Conservation (phyloP, 2,329 filamentous ascomycete species). For the Colletotrichum cordylinicola region DNA sequence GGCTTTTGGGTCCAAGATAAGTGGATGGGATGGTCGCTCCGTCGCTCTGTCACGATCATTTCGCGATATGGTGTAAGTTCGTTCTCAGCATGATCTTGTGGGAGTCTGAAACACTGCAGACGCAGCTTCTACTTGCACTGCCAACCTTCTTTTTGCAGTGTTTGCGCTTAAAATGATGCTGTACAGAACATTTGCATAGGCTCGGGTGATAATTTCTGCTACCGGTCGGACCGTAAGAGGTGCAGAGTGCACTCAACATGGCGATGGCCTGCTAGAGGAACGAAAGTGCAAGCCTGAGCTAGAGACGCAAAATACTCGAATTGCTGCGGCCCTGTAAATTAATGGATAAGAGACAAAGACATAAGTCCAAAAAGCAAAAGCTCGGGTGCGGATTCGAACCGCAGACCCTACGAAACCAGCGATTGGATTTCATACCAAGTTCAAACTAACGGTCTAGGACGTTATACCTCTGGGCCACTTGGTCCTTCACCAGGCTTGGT, state of each 20-base stretch:
- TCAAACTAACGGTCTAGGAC: not conserved
- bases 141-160: too few relatives aligned
- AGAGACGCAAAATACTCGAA: not conserved
- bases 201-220: not conserved
- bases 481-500: not conserved
- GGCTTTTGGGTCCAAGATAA: not conserved
- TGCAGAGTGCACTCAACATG: not conserved
- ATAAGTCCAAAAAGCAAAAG: not conserved
- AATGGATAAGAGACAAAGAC: not conserved
- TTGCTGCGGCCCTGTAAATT: not conserved
- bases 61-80: not conserved
- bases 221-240: not conserved
- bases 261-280: not conserved
- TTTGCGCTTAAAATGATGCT: not conserved
- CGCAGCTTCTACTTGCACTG: too few relatives aligned
- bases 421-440: not conserved
- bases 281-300: not conserved
- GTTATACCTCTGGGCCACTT: not conserved
- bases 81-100: too few relatives aligned
- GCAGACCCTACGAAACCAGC: not conserved
- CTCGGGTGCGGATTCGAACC: not conserved
- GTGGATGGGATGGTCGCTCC: not conserved
- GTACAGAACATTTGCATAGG: not conserved
- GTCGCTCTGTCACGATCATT: not conserved
- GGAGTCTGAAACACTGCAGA: too few relatives aligned